Conservation (phyloP, 1,139 yeast species). For the Kodamaea fungicola region DNA sequence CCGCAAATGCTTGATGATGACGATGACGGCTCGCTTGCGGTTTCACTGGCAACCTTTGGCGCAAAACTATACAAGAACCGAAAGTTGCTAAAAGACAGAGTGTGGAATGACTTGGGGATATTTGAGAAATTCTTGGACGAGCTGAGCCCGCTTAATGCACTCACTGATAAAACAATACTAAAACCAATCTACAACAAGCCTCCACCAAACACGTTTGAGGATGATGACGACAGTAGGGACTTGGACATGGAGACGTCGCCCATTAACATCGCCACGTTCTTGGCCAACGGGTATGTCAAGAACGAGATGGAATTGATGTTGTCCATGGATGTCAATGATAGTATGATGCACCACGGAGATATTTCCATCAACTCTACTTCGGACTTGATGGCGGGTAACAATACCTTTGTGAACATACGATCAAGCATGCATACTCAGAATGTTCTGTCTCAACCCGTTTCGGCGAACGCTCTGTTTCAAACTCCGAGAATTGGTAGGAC, state of each 20-base stretch:
- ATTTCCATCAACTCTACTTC: slow-evolving; percentile 30
- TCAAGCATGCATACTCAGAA: slow-evolving; percentile 11
- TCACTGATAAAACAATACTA: slow-evolving; percentile 31
- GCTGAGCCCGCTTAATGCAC: slow-evolving; percentile 14
- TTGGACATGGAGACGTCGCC: slow-evolving; percentile 1
- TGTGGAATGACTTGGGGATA: slow-evolving; percentile 36
- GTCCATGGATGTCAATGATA: slow-evolving; percentile 25
- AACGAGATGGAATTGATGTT: slow-evolving; percentile 11
- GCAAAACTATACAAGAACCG: slow-evolving; percentile 38
- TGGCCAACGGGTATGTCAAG: slow-evolving; percentile 34
- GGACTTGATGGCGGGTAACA: slow-evolving; percentile 29
- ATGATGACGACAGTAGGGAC: slow-evolving; percentile 9
- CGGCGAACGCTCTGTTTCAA: slow-evolving; percentile 18
- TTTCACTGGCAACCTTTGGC: slow-evolving; percentile 36
- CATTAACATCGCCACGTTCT: slow-evolving; percentile 29
- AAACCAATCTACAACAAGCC: slow-evolving; percentile 23
- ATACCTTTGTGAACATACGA: slow-evolving; percentile 23
- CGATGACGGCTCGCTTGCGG: slow-evolving; percentile 39
- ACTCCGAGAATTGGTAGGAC: slow-evolving; percentile 40
- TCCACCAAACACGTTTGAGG: slow-evolving; percentile 9
- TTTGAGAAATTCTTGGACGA: slow-evolving; percentile 29
- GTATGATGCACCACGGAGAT: slow-evolving; percentile 28
- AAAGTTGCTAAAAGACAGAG: slow-evolving; percentile 26
- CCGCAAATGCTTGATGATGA: slow-evolving; percentile 42
- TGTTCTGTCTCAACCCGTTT: slow-evolving; percentile 8